phyloP scores from a whole-genome alignment of 1,284 basidiomycete genomes.

The Sporisorium sorghi region DNA sequence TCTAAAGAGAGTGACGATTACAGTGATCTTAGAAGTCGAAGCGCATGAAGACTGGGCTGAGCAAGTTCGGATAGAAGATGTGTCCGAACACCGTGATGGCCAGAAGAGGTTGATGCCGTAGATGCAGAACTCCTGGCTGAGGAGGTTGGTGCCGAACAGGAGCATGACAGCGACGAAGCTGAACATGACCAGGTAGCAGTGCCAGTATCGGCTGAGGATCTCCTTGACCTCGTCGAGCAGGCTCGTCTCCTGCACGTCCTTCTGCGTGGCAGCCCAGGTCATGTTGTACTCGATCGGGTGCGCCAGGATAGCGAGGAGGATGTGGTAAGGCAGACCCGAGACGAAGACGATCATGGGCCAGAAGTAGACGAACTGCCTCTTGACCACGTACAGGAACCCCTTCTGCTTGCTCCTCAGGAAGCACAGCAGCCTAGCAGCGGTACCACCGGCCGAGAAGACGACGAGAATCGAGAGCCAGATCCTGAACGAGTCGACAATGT shows the following conservation, averaged over 20 bases:
- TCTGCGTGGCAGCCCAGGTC: constrained; percentile 74
- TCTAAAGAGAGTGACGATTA: neutral
- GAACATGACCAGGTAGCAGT: constrained; percentile 73
- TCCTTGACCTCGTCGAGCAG: constrained; percentile 87
- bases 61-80: constrained; percentile 49
- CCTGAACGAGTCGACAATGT: constrained; percentile 73
- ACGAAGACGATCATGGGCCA: constrained; percentile 73
- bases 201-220: constrained; percentile 71
- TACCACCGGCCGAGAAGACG: constrained; percentile 81
- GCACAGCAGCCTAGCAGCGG: constrained; percentile 77
- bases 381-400: constrained; percentile 73
- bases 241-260: constrained; percentile 71
- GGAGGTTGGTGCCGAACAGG: constrained; percentile 73
- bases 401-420: constrained; percentile 82
- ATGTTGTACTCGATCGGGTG: constrained; percentile 87
- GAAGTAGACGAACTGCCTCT: constrained; percentile 80
- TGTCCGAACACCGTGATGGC: constrained; percentile 33
- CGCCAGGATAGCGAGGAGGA: constrained; percentile 80
- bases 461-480: constrained; percentile 82
- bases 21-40: constrained; percentile 51
- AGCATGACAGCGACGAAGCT: constrained; percentile 76
- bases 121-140: constrained; percentile 76
- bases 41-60: constrained; percentile 52
- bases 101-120: constrained; percentile 41
- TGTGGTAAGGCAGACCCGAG: constrained; percentile 57